These are phyloP conservation scores for Pelagophyceae sp. DNA, from an alignment of 352 stramenopile species.

Conservation along the genomic window DNA sequence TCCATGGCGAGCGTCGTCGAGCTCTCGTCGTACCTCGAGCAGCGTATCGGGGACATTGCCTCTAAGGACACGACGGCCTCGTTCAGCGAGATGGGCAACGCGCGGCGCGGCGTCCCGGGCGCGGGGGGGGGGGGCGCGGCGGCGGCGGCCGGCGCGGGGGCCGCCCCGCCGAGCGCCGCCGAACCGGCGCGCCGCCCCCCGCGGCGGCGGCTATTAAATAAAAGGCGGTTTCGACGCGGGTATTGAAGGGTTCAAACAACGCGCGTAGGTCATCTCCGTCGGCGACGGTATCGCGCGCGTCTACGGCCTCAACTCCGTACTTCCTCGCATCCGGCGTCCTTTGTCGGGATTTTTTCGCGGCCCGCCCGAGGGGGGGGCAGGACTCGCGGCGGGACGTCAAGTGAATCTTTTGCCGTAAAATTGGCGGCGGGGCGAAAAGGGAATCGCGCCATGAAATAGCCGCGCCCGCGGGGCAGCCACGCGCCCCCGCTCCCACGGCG, in stretches of 20 bases:
- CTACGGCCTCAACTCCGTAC: constrained; percentile 70
- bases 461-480: no score
- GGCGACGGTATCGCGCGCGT: constrained; percentile 81
- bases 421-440: background rate
- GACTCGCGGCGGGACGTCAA: no score
- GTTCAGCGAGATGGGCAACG: constrained; percentile 42
- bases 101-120: background rate
- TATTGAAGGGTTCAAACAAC: constrained; percentile 28
- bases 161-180: constrained; percentile 8
- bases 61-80: constrained; percentile 7
- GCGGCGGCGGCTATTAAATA: no score
- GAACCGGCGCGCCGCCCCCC: constrained; percentile 56
- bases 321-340: background rate
- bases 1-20: constrained; percentile 60
- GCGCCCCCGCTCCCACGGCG: no score
- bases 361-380: background rate
- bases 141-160: background rate
- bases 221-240: no score
- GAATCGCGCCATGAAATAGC: no score
- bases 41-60: constrained; percentile 43
- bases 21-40: constrained; percentile 58
- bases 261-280: constrained; percentile 57
- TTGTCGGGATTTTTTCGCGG: background rate
- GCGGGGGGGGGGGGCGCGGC: background rate
- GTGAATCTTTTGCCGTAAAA: background rate